Percentiles rank a stretch among this genome's conserved stretches.
Conservation (phyloP, 2,329 filamentous ascomycete genomes). For the Botrytis deweyae region DNA sequence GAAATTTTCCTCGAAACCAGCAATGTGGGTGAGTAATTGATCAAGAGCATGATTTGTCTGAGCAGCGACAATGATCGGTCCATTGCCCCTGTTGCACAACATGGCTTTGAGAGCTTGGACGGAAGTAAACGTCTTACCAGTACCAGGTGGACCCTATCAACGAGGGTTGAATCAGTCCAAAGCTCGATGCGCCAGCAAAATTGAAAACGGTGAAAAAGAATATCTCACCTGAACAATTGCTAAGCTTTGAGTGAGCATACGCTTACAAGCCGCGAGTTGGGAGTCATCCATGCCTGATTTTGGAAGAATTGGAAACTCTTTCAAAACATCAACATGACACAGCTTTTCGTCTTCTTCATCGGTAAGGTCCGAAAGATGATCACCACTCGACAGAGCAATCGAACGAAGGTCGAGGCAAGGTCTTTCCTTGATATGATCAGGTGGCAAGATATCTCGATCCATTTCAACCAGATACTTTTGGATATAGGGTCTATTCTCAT, state of each 20-base stretch:
- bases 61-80: conserved; percentile 75
- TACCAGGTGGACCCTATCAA: conserved; percentile 64
- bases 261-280: conserved; percentile 65
- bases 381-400: neutral
- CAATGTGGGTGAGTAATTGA: conserved; percentile 60
- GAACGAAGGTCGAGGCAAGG: conserved; percentile 23
- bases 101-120: conserved; percentile 68
- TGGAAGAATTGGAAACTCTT: conserved; percentile 51
- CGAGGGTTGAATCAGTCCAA: neutral
- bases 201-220: neutral
- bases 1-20: conserved; percentile 58
- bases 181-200: neutral
- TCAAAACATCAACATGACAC: conserved; percentile 53
- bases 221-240: conserved; percentile 65
- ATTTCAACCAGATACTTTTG: conserved; percentile 19
- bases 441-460: conserved; percentile 24
- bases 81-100: conserved; percentile 59
- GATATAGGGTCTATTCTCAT: conserved; percentile 14
- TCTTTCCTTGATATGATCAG: conserved; percentile 2
- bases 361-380: neutral
- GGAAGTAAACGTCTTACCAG: conserved; percentile 80
- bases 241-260: conserved; percentile 69
- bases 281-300: conserved; percentile 62
- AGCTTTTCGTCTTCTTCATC: conserved; percentile 34
- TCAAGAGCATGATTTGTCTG: conserved; percentile 92